Conservation (phyloP, 495 filamentous ascomycete species). For the Lasiosphaeria hispida region DNA sequence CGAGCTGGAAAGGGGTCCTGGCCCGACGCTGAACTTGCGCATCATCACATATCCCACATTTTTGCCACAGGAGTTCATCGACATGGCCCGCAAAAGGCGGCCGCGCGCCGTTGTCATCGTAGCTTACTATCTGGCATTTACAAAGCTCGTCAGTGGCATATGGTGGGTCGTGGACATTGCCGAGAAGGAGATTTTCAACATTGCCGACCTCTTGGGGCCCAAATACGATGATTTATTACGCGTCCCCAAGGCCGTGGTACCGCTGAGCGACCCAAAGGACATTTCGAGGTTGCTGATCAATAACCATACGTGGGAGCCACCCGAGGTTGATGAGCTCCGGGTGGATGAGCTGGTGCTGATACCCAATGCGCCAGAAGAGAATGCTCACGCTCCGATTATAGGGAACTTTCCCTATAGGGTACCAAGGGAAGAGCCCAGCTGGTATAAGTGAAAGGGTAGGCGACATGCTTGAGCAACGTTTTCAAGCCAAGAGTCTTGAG, state of each 20-base stretch:
- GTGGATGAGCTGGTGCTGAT: constrained; percentile 18
- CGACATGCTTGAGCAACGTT: no score
- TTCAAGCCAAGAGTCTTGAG: no score
- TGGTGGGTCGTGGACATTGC: constrained; percentile 50
- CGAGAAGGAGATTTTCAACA: constrained; percentile 38
- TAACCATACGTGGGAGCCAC: constrained; percentile 34
- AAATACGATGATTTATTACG: constrained; percentile 36
- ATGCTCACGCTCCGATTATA: no score
- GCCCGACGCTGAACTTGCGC: constrained; percentile 35
- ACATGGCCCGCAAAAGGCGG: constrained; percentile 46
- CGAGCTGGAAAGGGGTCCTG: constrained; percentile 38
- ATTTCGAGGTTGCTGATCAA: constrained; percentile 36
- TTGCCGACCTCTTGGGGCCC: constrained; percentile 34
- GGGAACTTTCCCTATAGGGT: no score
- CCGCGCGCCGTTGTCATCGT: constrained; percentile 55
- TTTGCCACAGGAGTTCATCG: constrained; percentile 50
- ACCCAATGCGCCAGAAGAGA: no score
- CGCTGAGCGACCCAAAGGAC: constrained; percentile 17
- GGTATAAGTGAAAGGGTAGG: no score
- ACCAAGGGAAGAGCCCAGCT: no score
- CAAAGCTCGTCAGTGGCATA: constrained; percentile 30
- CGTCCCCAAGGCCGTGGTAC: constrained; percentile 34
- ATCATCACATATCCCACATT: constrained; percentile 46
- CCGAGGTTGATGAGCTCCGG: constrained; percentile 48
- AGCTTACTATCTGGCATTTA: constrained; percentile 45